A percentile compares a stretch with the other conserved stretches of the same genome.
Evolutionary conservation across 306 rosid species (phyloP).

Genomic region (Myrica gale): DNA sequence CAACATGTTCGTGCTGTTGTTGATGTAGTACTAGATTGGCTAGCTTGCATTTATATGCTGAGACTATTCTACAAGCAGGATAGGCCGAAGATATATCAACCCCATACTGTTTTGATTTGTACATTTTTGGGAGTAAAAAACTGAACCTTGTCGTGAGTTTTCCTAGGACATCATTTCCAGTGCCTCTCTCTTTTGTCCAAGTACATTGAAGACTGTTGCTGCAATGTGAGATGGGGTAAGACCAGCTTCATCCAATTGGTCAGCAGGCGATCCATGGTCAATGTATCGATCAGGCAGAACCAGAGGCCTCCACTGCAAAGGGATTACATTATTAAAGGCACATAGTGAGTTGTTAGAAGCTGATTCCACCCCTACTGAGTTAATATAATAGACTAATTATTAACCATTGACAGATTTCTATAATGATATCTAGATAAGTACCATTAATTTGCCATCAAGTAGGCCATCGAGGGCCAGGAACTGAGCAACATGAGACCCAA

Average conservation of each 20-base stretch:
- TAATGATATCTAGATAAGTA: constrained; percentile 19
- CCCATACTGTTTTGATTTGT: constrained; percentile 12
- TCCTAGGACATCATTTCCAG: constrained; percentile 62
- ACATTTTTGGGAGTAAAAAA: constrained; percentile 20
- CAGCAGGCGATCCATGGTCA: constrained; percentile 81
- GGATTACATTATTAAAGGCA: neutral
- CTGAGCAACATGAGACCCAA: constrained; percentile 93
- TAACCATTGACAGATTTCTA: neutral
- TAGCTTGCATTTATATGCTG: neutral
- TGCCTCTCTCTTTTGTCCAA: constrained; percentile 88
- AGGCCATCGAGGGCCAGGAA: constrained; percentile 97
- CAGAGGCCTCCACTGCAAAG: constrained; percentile 89
- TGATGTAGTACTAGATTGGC: neutral
- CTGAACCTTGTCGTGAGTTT: constrained; percentile 5
- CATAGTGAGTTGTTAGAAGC: constrained; percentile 9
- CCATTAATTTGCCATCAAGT: constrained; percentile 81
- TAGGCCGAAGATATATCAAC: constrained; percentile 3
- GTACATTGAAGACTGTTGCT: constrained; percentile 83
- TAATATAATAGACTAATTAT: neutral
- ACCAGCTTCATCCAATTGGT: constrained; percentile 74
- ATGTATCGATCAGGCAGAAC: constrained; percentile 89
- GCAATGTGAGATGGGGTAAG: constrained; percentile 87
- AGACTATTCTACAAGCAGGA: constrained; percentile 20
- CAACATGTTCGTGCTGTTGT: neutral
- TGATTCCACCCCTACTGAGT: neutral